These are phyloP conservation scores for Clarireedia paspali DNA, from an alignment of 2,329 filamentous ascomycete species.

Conservation along the genomic window DNA sequence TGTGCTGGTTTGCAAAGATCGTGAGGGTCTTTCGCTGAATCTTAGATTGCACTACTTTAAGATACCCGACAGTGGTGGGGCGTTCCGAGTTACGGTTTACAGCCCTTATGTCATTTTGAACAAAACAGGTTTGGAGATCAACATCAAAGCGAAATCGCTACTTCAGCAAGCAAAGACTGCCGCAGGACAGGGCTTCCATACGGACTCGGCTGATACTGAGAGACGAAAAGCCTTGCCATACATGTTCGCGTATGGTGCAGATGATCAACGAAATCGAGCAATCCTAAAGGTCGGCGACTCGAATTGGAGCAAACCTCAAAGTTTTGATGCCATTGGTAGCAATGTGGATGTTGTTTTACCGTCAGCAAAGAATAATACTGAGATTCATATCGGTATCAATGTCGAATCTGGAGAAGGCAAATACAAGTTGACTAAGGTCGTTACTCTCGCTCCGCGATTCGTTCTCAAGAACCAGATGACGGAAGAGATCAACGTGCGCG, in stretches of 20 bases:
- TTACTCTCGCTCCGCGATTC: constrained; percentile 87
- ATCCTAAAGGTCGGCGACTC: constrained; percentile 83
- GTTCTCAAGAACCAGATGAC: constrained; percentile 88
- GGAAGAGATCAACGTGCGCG: constrained; percentile 82
- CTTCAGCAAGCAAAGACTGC: constrained; percentile 74
- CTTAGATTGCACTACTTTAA: constrained; percentile 86
- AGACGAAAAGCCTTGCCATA: constrained; percentile 75
- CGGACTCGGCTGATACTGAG: constrained; percentile 40
- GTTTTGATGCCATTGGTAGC: constrained; percentile 95
- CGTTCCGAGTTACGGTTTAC: constrained; percentile 92
- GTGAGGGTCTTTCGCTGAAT: constrained; percentile 68
- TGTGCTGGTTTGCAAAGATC: constrained; percentile 73
- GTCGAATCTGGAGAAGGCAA: constrained; percentile 90
- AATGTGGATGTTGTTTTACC: constrained; percentile 80
- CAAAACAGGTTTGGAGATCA: constrained; percentile 84
- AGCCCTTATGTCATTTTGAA: constrained; percentile 94
- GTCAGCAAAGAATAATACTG: constrained; percentile 58
- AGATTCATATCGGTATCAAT: constrained; percentile 86
- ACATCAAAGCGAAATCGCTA: constrained; percentile 82
- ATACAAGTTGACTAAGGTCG: constrained; percentile 94
- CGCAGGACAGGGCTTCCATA: constrained; percentile 66
- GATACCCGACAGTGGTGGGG: constrained; percentile 85
- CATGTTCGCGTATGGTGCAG: constrained; percentile 89
- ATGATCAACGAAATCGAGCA: constrained; percentile 87
- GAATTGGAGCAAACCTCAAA: constrained; percentile 94